These are phyloP conservation scores for Rhodosporidiobolus odoratus DNA, from an alignment of 768 basidiomycete genomes.

Conservation along the genomic window DNA sequence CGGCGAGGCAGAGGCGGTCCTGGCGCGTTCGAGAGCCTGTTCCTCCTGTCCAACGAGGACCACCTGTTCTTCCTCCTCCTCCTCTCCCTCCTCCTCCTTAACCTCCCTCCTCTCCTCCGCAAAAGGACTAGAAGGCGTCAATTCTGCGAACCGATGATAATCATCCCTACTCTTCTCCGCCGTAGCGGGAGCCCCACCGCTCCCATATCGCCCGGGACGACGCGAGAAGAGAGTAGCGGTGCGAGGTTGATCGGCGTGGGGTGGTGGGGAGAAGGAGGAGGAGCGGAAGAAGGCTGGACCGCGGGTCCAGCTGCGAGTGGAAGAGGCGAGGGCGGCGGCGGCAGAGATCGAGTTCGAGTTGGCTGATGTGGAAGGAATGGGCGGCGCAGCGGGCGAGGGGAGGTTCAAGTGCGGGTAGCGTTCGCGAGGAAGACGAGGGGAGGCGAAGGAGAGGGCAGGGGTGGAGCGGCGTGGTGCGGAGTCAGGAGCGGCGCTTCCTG, in stretches of 20 bases:
- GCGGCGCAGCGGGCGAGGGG: neutral
- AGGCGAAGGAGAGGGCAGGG: constrained; percentile 20
- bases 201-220: neutral
- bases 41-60: constrained; percentile 1
- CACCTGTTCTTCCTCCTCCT: constrained; percentile 5
- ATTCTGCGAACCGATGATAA: constrained; percentile 8
- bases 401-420: neutral
- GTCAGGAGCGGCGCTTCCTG: neutral
- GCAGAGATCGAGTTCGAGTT: neutral
- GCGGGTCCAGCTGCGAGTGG: constrained; percentile 21
- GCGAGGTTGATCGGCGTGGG: constrained; percentile 9
- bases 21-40: neutral
- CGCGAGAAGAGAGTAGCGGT: constrained; percentile 11
- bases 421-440: neutral
- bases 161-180: constrained; percentile 23
- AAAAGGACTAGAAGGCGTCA: constrained; percentile 16
- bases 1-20: neutral
- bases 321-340: neutral
- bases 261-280: constrained; percentile 23
- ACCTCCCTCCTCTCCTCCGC: constrained; percentile 1
- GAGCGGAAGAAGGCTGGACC: constrained; percentile 33
- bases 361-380: neutral
- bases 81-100: neutral
- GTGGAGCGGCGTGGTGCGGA: neutral
- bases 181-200: neutral